phyloP scores from a whole-genome alignment of 2,329 filamentous ascomycete genomes.

The Colletotrichum australisinense region DNA sequence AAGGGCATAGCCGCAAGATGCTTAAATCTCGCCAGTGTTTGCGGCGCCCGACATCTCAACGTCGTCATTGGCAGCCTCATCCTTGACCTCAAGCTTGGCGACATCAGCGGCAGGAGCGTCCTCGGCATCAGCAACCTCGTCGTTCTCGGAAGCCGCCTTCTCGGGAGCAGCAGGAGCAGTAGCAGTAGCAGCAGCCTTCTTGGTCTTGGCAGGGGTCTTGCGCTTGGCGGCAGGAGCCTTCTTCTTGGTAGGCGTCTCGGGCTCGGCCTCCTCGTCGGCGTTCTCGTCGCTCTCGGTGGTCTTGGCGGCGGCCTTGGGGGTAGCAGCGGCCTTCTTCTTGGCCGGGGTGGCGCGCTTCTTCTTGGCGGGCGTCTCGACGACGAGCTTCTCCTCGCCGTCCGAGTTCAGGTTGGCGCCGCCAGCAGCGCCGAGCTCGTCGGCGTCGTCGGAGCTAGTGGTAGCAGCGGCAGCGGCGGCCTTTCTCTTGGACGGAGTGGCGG shows the following conservation, averaged over 20 bases:
- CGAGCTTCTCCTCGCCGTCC: conserved; percentile 21
- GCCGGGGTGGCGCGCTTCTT: conserved; percentile 9
- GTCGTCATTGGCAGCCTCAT: conserved; percentile 3
- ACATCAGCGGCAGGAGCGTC: conserved; percentile 25
- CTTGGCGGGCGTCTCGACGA: conserved; percentile 24
- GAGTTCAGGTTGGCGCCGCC: not conserved
- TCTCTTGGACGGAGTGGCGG: conserved; percentile 13
- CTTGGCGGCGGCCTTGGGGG: not conserved
- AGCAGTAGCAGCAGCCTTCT: conserved; percentile 4
- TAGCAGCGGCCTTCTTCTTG: conserved; percentile 14
- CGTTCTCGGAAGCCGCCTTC: not conserved
- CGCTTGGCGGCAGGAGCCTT: conserved; percentile 19
- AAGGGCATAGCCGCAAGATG: not conserved
- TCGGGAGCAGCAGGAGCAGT: not conserved
- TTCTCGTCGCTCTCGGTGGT: not conserved
- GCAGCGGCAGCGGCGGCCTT: not conserved
- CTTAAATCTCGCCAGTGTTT: conserved; percentile 14
- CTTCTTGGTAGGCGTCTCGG: conserved; percentile 32
- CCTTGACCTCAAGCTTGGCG: conserved; percentile 21
- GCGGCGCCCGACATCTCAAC: conserved; percentile 13
- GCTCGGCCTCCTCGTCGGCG: not conserved
- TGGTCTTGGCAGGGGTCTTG: conserved; percentile 11
- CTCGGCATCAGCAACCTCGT: conserved; percentile 20
- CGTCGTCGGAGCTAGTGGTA: not conserved
- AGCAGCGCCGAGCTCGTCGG: not conserved